Conservation (phyloP, 495 filamentous ascomycete species). For the Parathielavia hyrcaniae region DNA sequence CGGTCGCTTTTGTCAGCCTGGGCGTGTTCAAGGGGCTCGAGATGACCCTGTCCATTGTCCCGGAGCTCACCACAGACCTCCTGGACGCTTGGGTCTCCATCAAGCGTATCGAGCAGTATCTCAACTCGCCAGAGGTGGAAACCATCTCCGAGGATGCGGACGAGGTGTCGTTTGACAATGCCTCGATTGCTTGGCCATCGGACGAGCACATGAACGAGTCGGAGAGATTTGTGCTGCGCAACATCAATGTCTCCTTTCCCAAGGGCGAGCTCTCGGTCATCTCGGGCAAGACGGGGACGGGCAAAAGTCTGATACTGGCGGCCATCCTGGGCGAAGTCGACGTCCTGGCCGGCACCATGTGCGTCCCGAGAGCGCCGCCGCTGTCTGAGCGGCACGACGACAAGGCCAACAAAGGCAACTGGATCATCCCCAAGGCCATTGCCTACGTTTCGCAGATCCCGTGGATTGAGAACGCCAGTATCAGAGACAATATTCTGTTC, state of each 20-base stretch:
- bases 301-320: constrained; percentile 60
- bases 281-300: constrained; percentile 60
- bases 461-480: constrained; percentile 79
- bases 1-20: constrained; percentile 76
- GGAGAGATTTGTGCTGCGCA: constrained; percentile 54
- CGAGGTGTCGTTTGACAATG: constrained; percentile 59
- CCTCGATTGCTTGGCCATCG: constrained; percentile 70
- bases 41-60: constrained; percentile 60
- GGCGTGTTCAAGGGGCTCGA: constrained; percentile 69
- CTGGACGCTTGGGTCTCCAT: constrained; percentile 70
- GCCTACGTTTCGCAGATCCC: constrained; percentile 78
- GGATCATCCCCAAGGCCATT: constrained; percentile 62
- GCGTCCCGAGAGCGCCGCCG: constrained; percentile 44
- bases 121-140: constrained; percentile 59
- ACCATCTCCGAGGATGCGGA: constrained; percentile 50
- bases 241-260: constrained; percentile 62
- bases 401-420: constrained; percentile 58
- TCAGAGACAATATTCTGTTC: constrained; percentile 69
- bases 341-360: constrained; percentile 46
- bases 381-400: constrained; percentile 46
- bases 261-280: constrained; percentile 63
- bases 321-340: constrained; percentile 62
- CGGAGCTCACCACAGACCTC: constrained; percentile 63
- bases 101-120: constrained; percentile 65
- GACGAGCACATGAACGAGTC: constrained; percentile 48